phyloP scores from a whole-genome alignment of 768 basidiomycete species.

The Auricularia auricula-judae region DNA sequence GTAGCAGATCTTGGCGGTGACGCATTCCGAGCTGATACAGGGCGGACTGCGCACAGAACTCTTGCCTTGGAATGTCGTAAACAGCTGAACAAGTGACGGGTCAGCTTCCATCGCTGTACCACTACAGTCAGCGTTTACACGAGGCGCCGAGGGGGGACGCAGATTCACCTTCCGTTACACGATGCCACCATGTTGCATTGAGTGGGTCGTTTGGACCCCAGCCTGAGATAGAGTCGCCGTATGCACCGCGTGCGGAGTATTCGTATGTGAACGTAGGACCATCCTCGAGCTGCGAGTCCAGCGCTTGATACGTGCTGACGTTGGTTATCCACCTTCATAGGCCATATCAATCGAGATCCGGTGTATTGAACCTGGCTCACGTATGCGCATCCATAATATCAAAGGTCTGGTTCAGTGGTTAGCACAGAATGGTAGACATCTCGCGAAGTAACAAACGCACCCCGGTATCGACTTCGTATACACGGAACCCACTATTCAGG shows the following conservation, averaged over 20 bases:
- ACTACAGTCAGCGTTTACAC: not conserved
- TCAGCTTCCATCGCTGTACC: slow-evolving; percentile 25
- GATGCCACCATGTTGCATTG: slow-evolving; percentile 79
- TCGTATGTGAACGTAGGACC: slow-evolving; percentile 60
- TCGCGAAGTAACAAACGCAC: slow-evolving; percentile 27
- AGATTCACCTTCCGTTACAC: slow-evolving; percentile 55
- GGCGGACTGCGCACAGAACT: slow-evolving; percentile 39
- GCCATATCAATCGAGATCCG: not conserved
- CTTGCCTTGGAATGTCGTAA: slow-evolving; percentile 66
- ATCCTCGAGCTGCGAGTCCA: slow-evolving; percentile 42
- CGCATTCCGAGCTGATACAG: slow-evolving; percentile 47
- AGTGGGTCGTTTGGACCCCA: slow-evolving; percentile 59
- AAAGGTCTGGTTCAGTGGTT: slow-evolving; percentile 41
- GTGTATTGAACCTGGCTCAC: slow-evolving; percentile 26
- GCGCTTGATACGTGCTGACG: slow-evolving; percentile 44
- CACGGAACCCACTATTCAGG: slow-evolving; percentile 64
- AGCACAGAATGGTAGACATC: not conserved
- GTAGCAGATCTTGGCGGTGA: slow-evolving; percentile 62
- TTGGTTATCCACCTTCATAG: slow-evolving; percentile 48
- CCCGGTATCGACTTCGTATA: slow-evolving; percentile 60
- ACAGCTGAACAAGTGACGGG: slow-evolving; percentile 49
- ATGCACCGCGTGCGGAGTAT: slow-evolving; percentile 60
- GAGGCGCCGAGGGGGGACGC: not conserved
- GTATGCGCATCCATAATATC: slow-evolving; percentile 71
- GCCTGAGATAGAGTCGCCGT: slow-evolving; percentile 42